phyloP scores from a whole-genome alignment of 805 yeast genomes.

The Kuraishia cidri region DNA sequence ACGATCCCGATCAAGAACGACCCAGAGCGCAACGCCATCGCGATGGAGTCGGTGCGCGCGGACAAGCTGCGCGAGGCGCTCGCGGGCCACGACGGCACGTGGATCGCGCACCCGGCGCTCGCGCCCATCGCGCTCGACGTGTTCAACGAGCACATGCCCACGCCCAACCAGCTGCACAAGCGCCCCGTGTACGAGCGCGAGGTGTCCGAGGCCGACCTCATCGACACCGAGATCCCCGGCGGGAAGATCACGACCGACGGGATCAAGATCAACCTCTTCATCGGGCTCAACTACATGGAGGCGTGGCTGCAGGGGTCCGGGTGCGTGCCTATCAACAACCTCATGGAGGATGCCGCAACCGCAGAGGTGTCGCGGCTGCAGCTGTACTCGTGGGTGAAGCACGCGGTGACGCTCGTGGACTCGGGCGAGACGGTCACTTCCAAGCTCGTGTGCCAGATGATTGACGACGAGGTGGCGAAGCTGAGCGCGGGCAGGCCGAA shows the following conservation, averaged over 20 bases:
- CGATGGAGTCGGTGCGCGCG: conserved; percentile 63
- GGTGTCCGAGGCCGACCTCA: conserved; percentile 47
- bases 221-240: conserved; percentile 53
- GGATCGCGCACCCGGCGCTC: conserved; percentile 86
- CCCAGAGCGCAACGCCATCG: conserved; percentile 49
- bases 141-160: conserved; percentile 70
- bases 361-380: conserved; percentile 83
- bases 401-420: conserved; percentile 50
- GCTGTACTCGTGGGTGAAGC: conserved; percentile 78
- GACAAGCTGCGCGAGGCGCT: conserved; percentile 72
- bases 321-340: conserved; percentile 76
- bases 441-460: conserved; percentile 43
- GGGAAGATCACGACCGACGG: conserved; percentile 64
- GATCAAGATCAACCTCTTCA: conserved; percentile 61
- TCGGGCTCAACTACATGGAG: conserved; percentile 76
- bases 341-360: conserved; percentile 89
- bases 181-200: conserved; percentile 29
- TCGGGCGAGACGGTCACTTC: conserved; percentile 51
- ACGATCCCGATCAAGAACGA: conserved; percentile 76
- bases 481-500: conserved; percentile 40
- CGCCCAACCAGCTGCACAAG: conserved; percentile 62
- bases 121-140: conserved; percentile 66
- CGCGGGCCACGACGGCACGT: conserved; percentile 81
- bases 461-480: conserved; percentile 53
- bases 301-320: conserved; percentile 82